These are phyloP conservation scores for Verbascum thapsus DNA, from an alignment of 257 asterid species.

Conservation along the genomic window DNA sequence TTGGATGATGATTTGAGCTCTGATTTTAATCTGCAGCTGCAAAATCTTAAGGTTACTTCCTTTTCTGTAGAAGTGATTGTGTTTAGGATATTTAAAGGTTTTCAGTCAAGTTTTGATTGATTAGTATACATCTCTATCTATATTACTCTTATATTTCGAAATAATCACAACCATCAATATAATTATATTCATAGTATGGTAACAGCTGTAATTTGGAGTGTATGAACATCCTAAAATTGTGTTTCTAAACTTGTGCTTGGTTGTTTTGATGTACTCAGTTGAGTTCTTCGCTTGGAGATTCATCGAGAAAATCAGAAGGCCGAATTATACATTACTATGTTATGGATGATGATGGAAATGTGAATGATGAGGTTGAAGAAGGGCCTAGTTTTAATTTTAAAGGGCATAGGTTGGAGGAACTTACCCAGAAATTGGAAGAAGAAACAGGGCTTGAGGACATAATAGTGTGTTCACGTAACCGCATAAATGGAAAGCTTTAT, in stretches of 20 bases:
- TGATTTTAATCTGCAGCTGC: conserved; percentile 42
- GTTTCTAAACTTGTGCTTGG: conserved; percentile 19
- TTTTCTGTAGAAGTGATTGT: neutral
- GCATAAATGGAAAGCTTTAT: conserved; percentile 64
- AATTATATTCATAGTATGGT: too few species aligned
- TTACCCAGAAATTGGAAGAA: conserved; percentile 67
- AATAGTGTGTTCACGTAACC: conserved; percentile 64
- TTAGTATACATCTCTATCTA: too few species aligned
- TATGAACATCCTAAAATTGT: too few species aligned
- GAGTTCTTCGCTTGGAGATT: conserved; percentile 29
- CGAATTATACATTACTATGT: conserved; percentile 63
- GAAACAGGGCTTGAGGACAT: conserved; percentile 65
- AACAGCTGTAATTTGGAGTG: too few species aligned
- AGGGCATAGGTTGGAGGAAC: conserved; percentile 72
- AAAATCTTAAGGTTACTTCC: conserved; percentile 34
- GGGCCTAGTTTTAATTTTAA: conserved; percentile 61
- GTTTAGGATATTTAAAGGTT: too few species aligned
- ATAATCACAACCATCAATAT: too few species aligned
- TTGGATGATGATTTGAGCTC: conserved; percentile 44
- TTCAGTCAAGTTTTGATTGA: too few species aligned
- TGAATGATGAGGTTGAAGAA: conserved; percentile 38
- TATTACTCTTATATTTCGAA: too few species aligned
- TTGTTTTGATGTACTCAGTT: conserved; percentile 40
- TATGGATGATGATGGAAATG: conserved; percentile 60
- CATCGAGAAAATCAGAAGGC: conserved; percentile 56